A percentile compares a stretch with the other conserved stretches of the same genome.
Conservation (phyloP, 2,329 filamentous ascomycete species). For the Colletotrichum musae region DNA sequence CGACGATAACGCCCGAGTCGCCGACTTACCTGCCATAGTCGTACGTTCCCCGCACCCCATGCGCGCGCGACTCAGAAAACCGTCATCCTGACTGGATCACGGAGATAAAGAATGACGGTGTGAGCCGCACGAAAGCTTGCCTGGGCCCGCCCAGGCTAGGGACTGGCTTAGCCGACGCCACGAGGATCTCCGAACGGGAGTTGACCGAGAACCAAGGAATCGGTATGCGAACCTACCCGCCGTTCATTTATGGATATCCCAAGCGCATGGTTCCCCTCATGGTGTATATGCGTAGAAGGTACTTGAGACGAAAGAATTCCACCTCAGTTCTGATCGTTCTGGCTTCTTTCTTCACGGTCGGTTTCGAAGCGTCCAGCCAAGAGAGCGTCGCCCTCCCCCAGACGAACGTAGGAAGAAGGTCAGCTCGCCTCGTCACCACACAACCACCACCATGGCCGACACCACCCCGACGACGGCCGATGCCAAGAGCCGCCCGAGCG, state of each 20-base stretch:
- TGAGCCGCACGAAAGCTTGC: slow-evolving; percentile 20
- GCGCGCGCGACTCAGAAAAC: not conserved
- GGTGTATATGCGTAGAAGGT: not conserved
- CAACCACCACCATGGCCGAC: slow-evolving; percentile 16
- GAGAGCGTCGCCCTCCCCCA: not conserved
- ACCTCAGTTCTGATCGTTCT: not conserved
- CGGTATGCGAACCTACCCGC: not conserved
- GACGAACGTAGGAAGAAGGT: too few species aligned
- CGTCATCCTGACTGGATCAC: slow-evolving; percentile 7
- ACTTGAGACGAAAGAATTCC: slow-evolving; percentile 4
- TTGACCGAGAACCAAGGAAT: slow-evolving; percentile 17
- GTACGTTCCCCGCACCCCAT: slow-evolving; percentile 17
- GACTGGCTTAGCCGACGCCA: not conserved
- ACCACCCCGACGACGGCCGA: not conserved
- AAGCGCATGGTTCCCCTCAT: not conserved
- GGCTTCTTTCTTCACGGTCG: too few species aligned
- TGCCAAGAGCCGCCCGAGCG: slow-evolving; percentile 23
- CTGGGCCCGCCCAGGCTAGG: too few species aligned
- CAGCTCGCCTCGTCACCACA: too few species aligned
- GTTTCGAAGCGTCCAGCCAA: not conserved
- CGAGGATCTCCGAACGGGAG: slow-evolving; percentile 18
- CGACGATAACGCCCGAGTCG: not conserved
- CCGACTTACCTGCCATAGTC: not conserved
- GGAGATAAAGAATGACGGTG: not conserved
- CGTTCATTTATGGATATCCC: not conserved